Percentiles rank a stretch among this genome's conserved stretches.
These are phyloP conservation scores for Carex myosuroides DNA, from an alignment of 176 grass and related monocot genomes.

Conservation along the genomic window DNA sequence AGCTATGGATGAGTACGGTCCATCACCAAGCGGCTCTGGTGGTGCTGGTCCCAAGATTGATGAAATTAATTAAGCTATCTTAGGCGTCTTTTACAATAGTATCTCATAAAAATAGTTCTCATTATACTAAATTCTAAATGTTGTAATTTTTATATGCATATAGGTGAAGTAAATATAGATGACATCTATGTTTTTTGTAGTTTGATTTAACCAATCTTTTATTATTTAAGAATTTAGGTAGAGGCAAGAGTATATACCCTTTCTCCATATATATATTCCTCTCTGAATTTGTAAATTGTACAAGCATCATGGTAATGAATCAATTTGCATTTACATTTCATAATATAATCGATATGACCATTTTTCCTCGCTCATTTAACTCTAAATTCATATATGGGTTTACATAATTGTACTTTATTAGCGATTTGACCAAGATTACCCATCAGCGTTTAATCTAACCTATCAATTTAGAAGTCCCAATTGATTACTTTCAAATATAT, in stretches of 20 bases:
- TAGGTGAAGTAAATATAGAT: too few species aligned
- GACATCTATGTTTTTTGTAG: too few species aligned
- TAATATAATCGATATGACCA: neutral
- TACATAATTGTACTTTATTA: neutral
- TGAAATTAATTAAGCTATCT: neutral
- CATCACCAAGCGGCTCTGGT: neutral
- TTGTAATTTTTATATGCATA: too few species aligned
- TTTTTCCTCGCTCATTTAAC: neutral
- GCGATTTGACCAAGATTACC: neutral
- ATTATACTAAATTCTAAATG: too few species aligned
- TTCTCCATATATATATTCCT: too few species aligned
- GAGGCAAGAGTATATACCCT: too few species aligned
- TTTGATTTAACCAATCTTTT: too few species aligned
- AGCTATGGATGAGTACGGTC: conserved; percentile 35
- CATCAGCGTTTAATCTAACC: neutral
- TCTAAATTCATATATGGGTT: neutral
- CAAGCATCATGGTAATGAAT: too few species aligned
- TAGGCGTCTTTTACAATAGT: neutral
- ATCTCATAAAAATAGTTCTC: too few species aligned
- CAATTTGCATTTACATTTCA: too few species aligned
- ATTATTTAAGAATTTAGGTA: too few species aligned
- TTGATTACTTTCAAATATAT: neutral
- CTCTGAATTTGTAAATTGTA: too few species aligned
- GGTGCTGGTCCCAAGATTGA: conserved; percentile 14
- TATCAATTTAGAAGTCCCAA: neutral